Base-by-base conservation (phyloP, 1,284 basidiomycete genomes). In the Pascua sp. region DNA sequence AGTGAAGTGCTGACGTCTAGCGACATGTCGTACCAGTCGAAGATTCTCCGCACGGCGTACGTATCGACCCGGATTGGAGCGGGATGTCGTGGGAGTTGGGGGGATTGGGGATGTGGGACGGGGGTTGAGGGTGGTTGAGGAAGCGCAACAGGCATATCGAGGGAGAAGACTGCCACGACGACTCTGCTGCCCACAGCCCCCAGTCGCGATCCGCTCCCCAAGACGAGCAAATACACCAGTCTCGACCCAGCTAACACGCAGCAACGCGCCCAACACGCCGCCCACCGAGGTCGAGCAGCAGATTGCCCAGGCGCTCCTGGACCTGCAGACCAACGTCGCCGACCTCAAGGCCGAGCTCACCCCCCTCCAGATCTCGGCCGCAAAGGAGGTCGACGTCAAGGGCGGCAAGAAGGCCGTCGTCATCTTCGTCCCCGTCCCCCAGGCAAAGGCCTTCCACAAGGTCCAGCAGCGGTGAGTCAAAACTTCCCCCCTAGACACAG, bases 371-470 rank as follows among this genome's bases (percentile, higher is more conserved):
- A 96, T 99, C 81, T 95, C 92, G 69, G 90, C 94, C 68, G 96
- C 95, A 63, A 91, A 91, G 76, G 96, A 99, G 82, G 89, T 99
- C 72, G 96, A 99, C 78, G 95, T 98, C 72, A 93, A 94, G 77
- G 96, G 95, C 69, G 93, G 92, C 76, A 98, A 97, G 85, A 98
- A 98, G 84, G 96, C 96, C 54, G 95, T 98, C 71, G 92, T 98
- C 67, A 83, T 99, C 80, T 99, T 99, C 75, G 94, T 98, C 58
- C 96, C 96, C 64, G 89, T 97, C 60, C 93, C 95, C 70, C 91
- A 95, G 81, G 80, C 96, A 80, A 98, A 97, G 84, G 96, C 95
- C 46, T 99, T 95, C 89, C 91, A 90, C 84, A 98, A 96, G 82
- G 84, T 98, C 71, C 96, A 98, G 83, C 87, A 87, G 78, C 89